A percentile compares a stretch with the other conserved stretches of the same genome.
Evolutionary conservation across 768 basidiomycete genomes (phyloP).

Genomic region (Xanthoconium purpureum): DNA sequence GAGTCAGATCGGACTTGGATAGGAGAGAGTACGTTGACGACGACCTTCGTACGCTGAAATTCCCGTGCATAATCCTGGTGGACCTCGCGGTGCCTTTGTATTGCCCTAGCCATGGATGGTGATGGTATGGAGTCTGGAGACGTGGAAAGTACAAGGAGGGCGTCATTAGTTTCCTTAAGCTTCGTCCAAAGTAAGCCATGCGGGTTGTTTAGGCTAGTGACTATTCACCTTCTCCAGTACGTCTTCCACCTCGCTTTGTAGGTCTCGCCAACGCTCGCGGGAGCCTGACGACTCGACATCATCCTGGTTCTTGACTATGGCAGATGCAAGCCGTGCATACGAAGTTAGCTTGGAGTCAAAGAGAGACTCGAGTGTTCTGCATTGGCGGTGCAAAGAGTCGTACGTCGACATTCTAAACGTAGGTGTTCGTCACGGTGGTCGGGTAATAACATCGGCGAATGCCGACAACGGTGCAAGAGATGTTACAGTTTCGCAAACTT

Average conservation of each 20-base stretch:
- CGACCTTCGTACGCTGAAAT: constrained; percentile 80
- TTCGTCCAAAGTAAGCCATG: constrained; percentile 33
- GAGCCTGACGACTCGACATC: constrained; percentile 73
- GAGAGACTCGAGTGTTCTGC: constrained; percentile 88
- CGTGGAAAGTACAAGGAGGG: constrained; percentile 64
- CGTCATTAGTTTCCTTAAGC: constrained; percentile 86
- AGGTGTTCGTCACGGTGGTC: neutral
- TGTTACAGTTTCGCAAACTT: neutral
- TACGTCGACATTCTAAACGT: constrained; percentile 61
- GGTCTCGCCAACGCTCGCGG: constrained; percentile 70
- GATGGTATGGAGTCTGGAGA: constrained; percentile 66
- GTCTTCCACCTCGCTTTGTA: constrained; percentile 86
- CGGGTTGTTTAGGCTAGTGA: neutral
- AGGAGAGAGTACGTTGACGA: neutral
- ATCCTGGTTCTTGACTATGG: constrained; percentile 47
- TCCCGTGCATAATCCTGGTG: constrained; percentile 86
- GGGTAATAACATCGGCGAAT: constrained; percentile 8
- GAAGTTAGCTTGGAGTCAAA: constrained; percentile 89
- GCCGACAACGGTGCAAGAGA: constrained; percentile 12
- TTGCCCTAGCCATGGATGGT: constrained; percentile 80
- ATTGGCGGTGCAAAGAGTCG: constrained; percentile 87
- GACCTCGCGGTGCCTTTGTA: constrained; percentile 88
- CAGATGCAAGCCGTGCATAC: constrained; percentile 82
- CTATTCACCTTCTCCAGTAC: constrained; percentile 73
- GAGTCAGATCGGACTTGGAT: neutral